Conservation (phyloP, 352 stramenopile species). For the Phytopythium oedochilum region DNA sequence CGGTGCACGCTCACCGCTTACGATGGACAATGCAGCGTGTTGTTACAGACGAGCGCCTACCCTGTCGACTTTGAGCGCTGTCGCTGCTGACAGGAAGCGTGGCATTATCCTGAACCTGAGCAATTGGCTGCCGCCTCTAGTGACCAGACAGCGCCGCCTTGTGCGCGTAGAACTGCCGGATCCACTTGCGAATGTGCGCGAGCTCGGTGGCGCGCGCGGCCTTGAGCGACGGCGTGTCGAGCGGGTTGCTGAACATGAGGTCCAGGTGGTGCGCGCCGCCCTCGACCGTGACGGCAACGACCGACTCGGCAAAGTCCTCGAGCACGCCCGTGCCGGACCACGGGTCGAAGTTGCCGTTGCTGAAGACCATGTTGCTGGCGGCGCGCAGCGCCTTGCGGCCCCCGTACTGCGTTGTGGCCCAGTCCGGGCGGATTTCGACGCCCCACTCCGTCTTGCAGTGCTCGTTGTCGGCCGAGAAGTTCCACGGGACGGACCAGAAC, state of each 20-base stretch:
- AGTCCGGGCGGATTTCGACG: conserved; percentile 57
- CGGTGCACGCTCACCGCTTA: no score
- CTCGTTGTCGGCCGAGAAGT: conserved; percentile 55
- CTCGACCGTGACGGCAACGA: conserved; percentile 67
- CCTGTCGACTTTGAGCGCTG: no score
- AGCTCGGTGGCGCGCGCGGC: conserved; percentile 70
- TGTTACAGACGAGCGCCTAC: no score
- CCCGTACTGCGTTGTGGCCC: conserved; percentile 69
- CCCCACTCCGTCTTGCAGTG: conserved; percentile 61
- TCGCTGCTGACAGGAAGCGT: no score
- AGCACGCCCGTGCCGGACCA: conserved; percentile 89
- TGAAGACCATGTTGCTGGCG: conserved; percentile 93
- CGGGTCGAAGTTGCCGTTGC: conserved; percentile 93
- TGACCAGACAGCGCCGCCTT: conserved; percentile 7
- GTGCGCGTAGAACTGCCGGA: conserved; percentile 45
- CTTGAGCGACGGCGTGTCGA: conserved; percentile 76
- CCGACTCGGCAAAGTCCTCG: conserved; percentile 49
- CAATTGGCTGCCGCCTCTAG: no score
- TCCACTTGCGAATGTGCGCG: conserved; percentile 80
- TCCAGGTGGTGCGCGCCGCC: conserved; percentile 88
- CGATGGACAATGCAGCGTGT: no score
- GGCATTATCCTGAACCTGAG: no score
- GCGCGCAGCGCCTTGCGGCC: conserved; percentile 53
- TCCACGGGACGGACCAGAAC: conserved; percentile 77
- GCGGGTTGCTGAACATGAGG: conserved; percentile 87